Percentiles rank a stretch among this genome's conserved stretches.
These are phyloP conservation scores for Ogataea wickerhamii DNA, from an alignment of 805 yeast species.

Conservation along the genomic window DNA sequence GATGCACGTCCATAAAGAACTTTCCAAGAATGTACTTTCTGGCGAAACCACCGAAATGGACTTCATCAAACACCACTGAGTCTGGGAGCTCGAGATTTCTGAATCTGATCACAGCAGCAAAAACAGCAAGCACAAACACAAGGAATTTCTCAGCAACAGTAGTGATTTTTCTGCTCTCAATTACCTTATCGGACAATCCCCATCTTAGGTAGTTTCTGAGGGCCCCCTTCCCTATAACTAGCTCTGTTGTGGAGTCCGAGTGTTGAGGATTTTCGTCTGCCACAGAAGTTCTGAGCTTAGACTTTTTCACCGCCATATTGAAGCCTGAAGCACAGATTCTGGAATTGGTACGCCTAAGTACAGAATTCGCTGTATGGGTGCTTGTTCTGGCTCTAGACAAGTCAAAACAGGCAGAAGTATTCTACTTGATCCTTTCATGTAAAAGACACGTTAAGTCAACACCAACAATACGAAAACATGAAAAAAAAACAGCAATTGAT, in stretches of 20 bases:
- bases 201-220: constrained; percentile 53
- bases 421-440: too few relatives aligned
- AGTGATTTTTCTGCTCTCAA: constrained; percentile 39
- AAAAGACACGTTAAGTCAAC: too few relatives aligned
- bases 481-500: too few relatives aligned
- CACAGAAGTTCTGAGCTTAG: neutral
- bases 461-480: too few relatives aligned
- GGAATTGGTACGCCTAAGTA: too few relatives aligned
- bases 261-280: constrained; percentile 2
- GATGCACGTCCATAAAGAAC: constrained; percentile 85
- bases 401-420: too few relatives aligned
- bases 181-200: constrained; percentile 41
- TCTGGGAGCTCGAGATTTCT: constrained; percentile 61
- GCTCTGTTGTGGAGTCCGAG: constrained; percentile 36
- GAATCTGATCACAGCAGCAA: constrained; percentile 60
- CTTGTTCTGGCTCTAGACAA: too few relatives aligned
- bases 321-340: too few relatives aligned
- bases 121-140: constrained; percentile 36
- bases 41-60: constrained; percentile 98
- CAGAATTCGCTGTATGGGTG: too few relatives aligned
- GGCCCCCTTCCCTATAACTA: constrained; percentile 47
- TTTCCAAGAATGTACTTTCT: constrained; percentile 72
- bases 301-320: neutral
- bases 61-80: constrained; percentile 95
- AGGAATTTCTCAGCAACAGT: constrained; percentile 38